phyloP scores from a whole-genome alignment of 1,284 basidiomycete genomes.

The Prillingera fragicola region DNA sequence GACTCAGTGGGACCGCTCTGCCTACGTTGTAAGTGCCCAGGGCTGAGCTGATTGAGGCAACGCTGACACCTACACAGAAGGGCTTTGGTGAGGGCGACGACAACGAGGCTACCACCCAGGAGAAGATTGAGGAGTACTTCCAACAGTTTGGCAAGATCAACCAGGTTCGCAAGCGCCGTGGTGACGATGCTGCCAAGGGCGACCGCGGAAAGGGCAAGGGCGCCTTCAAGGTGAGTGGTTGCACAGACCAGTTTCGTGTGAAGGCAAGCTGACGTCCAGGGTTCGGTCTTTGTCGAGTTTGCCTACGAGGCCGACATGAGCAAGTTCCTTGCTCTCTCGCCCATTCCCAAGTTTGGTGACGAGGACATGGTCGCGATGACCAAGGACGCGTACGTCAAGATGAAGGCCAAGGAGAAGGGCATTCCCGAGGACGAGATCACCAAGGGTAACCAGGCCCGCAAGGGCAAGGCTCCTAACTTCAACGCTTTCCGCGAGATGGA shows the following conservation, averaged over 20 bases:
- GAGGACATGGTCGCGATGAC: slow-evolving; percentile 76
- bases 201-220: slow-evolving; percentile 58
- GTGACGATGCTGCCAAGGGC: slow-evolving; percentile 48
- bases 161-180: slow-evolving; percentile 75
- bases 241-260: slow-evolving; percentile 6
- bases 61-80: slow-evolving; percentile 59
- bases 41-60: neutral
- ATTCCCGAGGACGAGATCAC: slow-evolving; percentile 54
- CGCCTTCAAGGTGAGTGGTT: slow-evolving; percentile 64
- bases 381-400: slow-evolving; percentile 89
- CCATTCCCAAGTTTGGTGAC: slow-evolving; percentile 70
- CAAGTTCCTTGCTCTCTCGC: slow-evolving; percentile 71
- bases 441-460: slow-evolving; percentile 25
- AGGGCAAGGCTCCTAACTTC: slow-evolving; percentile 55
- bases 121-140: slow-evolving; percentile 77
- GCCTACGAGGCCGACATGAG: slow-evolving; percentile 64
- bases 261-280: slow-evolving; percentile 52
- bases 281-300: slow-evolving; percentile 91
- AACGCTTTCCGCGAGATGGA: slow-evolving; percentile 86
- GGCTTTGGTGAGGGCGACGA: slow-evolving; percentile 63
- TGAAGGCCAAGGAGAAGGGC: slow-evolving; percentile 97
- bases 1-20: slow-evolving; percentile 66
- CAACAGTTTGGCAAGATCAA: slow-evolving; percentile 72
- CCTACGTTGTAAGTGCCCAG: slow-evolving; percentile 66
- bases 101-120: slow-evolving; percentile 62